Percentiles rank a stretch among this genome's conserved stretches.
Evolutionary conservation across 306 rosid species (phyloP).

Genomic region (Dalbergia cochinchinensis): DNA sequence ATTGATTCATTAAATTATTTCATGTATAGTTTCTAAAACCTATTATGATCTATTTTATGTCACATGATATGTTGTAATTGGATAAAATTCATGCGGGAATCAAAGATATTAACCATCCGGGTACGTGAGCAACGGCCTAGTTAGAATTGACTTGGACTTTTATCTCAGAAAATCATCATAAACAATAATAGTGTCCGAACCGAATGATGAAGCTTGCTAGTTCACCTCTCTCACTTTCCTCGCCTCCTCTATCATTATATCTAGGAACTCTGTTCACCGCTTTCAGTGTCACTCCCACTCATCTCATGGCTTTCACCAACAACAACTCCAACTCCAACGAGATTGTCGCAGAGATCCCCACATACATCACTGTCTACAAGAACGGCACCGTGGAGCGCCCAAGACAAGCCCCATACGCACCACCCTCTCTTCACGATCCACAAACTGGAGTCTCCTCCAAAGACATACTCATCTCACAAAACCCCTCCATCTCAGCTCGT

Average conservation of each 20-base stretch:
- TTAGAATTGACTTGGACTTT: no score
- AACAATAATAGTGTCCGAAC: no score
- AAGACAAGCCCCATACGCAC: background rate
- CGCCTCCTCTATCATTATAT: background rate
- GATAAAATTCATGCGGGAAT: no score
- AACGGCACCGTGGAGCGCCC: constrained; percentile 52
- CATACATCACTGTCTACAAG: constrained; percentile 41
- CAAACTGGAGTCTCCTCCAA: constrained; percentile 56
- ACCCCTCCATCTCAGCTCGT: constrained; percentile 42
- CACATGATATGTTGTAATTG: no score
- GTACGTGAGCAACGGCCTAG: no score
- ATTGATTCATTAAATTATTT: no score
- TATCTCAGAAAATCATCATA: no score
- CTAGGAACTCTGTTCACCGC: background rate
- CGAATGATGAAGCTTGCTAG: background rate
- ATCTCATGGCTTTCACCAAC: background rate
- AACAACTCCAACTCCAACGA: constrained; percentile 6
- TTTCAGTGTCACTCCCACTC: background rate
- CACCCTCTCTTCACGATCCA: constrained; percentile 40
- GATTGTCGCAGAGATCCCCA: constrained; percentile 34
- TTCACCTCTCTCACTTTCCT: no score
- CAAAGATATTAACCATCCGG: no score
- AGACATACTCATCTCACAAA: constrained; percentile 41
- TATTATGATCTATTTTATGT: no score
- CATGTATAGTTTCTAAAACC: no score